Base-by-base conservation (phyloP, 768 basidiomycete species). In the Lentinula detonsa region DNA sequence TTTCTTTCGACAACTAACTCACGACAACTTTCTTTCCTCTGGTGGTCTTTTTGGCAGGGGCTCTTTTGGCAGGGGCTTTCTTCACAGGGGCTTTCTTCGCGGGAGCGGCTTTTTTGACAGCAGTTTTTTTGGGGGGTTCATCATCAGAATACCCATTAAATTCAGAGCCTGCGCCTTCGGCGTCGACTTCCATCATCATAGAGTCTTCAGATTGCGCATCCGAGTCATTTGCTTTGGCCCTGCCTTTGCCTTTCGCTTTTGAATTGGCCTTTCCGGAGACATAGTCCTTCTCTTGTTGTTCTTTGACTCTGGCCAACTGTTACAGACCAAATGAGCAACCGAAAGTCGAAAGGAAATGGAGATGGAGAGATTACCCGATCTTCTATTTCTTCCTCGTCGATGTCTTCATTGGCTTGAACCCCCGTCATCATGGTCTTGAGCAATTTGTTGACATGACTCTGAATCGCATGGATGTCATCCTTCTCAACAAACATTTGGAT, bases 401-500 rank as follows among this genome's bases (percentile, higher is more conserved):
- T 64, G 43, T 56, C 40, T 28, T 40, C 39, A 28, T 56, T 81
- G n/a, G 81, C 79, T 59, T 84, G 80, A 9, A 93, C 87, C 31
- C 81, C 85, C 62, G 84, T 86, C 78, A 90, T 82, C 59, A 93
- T 75, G 3, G 73, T 68, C 64, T 84, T 84, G 64, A 93, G 68
- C 3, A 84, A 78, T 43, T 72, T 75, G 34, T 68, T 72, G 9
- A 93, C 91, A 72, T 93, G 91, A 51, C 78, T 82, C 65, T 87
- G 84, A 69, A 99, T 96, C 8, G 96, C 93, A 76, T 95, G 91
- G 33, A 85, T 86, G 72, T 97, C 95, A 68, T 98, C 96, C 79
- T 99, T 99, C 72, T 98, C 95, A 62, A 99, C 95, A 74, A 91
- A 98, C 73, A 88, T 81, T 76, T 92, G 88, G 57, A 99, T 95